Evolutionary conservation across 345 rosid species (phyloP).

Genomic region (Eucalyptus brandiana): DNA sequence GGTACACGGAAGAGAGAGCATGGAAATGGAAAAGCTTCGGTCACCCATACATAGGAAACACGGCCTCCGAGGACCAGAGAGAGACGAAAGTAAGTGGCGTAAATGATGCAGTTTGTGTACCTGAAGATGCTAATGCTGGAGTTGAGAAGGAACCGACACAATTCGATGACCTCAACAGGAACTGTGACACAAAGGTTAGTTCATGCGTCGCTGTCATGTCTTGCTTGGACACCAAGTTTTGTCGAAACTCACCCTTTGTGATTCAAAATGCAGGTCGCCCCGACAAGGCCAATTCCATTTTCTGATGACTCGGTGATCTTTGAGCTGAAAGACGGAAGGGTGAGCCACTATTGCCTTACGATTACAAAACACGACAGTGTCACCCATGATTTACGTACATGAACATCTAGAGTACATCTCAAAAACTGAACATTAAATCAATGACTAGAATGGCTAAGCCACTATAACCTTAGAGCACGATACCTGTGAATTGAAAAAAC

Average conservation of each 20-base stretch:
- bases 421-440: neutral
- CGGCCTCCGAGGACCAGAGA: neutral
- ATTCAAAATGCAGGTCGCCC: conserved; percentile 33
- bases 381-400: neutral
- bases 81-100: neutral
- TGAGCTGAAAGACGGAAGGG: conserved; percentile 64
- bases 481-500: neutral
- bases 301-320: conserved; percentile 42
- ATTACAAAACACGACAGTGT: neutral
- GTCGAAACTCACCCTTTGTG: neutral
- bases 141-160: neutral
- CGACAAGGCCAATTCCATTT: conserved; percentile 51
- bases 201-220: neutral
- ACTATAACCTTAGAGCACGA: neutral
- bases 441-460: neutral
- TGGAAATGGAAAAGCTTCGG: conserved; percentile 59
- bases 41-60: conserved; percentile 11
- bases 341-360: conserved; percentile 14
- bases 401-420: neutral
- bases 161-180: conserved; percentile 28
- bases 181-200: neutral
- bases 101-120: conserved; percentile 12
- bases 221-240: neutral
- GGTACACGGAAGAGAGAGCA: conserved; percentile 36
- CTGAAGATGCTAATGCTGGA: conserved; percentile 12